Percentiles rank a stretch among this genome's conserved stretches.
Evolutionary conservation across 495 filamentous ascomycete species (phyloP).

Genomic region (Cercophora sp.): DNA sequence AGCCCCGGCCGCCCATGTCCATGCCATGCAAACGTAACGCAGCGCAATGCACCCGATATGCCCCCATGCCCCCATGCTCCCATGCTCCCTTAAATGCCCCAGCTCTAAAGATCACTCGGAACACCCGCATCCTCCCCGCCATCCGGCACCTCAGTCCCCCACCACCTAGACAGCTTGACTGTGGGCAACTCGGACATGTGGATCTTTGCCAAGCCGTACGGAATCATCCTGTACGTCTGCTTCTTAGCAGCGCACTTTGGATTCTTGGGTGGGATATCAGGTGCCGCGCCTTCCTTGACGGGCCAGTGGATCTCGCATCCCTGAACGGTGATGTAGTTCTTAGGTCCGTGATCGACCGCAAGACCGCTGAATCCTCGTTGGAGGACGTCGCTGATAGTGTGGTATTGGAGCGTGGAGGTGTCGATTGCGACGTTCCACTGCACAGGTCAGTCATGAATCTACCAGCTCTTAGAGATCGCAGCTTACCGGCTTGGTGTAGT

Average conservation of each 20-base stretch:
- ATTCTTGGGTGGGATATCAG: slow-evolving; percentile 33
- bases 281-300: slow-evolving; percentile 40
- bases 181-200: slow-evolving; percentile 56
- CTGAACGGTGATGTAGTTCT: slow-evolving; percentile 42
- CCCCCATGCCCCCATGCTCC: background rate
- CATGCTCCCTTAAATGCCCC: background rate
- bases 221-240: slow-evolving; percentile 44
- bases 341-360: slow-evolving; percentile 32
- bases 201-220: slow-evolving; percentile 54
- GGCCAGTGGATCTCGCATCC: slow-evolving; percentile 54
- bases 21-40: background rate
- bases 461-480: background rate
- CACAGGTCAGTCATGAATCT: background rate
- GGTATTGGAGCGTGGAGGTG: slow-evolving; percentile 24
- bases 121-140: too few relatives aligned
- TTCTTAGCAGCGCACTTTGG: slow-evolving; percentile 16
- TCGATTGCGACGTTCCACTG: slow-evolving; percentile 50
- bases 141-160: too few relatives aligned
- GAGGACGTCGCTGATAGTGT: background rate
- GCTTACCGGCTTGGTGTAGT: slow-evolving; percentile 24
- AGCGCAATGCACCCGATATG: background rate
- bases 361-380: slow-evolving; percentile 6
- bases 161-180: too few relatives aligned
- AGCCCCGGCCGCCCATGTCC: too few relatives aligned
- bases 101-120: too few relatives aligned